Conservation (phyloP, 305 asterid genomes). For the Fraxinus baroniana region DNA sequence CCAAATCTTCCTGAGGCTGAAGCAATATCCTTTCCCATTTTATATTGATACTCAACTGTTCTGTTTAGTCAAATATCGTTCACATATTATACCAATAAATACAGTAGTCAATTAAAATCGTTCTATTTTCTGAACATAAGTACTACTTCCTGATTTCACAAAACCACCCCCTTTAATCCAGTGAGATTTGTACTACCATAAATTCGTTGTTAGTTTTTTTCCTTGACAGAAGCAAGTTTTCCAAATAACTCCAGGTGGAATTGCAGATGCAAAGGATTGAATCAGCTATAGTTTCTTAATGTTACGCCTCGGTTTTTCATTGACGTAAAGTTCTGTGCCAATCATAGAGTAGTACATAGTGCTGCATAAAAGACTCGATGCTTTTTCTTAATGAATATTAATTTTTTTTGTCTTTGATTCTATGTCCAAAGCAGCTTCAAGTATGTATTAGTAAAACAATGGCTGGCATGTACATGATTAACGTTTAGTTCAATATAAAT, state of each 20-base stretch:
- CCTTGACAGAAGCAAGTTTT: conserved; percentile 68
- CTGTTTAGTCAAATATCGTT: conserved; percentile 1
- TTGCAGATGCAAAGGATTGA: conserved; percentile 95
- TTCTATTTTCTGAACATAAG: neutral
- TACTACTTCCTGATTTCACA: neutral
- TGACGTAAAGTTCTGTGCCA: conserved; percentile 9
- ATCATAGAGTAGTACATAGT: neutral
- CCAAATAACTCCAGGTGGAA: conserved; percentile 97
- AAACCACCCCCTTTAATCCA: neutral
- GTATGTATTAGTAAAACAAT: neutral
- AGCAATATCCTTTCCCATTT: conserved; percentile 60
- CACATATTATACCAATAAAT: neutral
- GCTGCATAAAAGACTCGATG: neutral
- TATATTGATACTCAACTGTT: neutral
- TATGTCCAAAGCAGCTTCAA: neutral
- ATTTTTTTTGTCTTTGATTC: neutral
- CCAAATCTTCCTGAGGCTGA: conserved; percentile 93
- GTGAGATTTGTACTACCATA: neutral
- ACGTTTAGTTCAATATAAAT: neutral
- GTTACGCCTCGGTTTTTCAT: neutral
- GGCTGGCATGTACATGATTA: neutral
- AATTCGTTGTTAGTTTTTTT: no score
- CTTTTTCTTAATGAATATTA: neutral
- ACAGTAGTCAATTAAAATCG: neutral
- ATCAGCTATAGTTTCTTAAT: conserved; percentile 13